A percentile compares a stretch with the other conserved stretches of the same genome.
Evolutionary conservation across 176 grass and related monocot species (phyloP).

Genomic region (Miscanthus lutarioriparius): DNA sequence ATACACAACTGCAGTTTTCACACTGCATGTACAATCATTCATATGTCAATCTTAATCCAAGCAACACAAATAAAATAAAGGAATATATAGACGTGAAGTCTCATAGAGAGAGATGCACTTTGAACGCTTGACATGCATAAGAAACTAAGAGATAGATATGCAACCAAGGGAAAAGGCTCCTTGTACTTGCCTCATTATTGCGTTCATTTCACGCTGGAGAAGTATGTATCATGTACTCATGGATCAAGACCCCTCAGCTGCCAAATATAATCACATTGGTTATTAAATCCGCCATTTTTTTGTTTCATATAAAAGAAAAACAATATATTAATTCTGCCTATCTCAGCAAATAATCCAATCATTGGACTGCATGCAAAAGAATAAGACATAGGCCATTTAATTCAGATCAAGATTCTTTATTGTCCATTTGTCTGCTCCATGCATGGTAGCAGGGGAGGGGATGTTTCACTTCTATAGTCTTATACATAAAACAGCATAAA

Average conservation of each 20-base stretch:
- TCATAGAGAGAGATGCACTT: slow-evolving; percentile 14
- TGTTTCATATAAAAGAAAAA: background rate
- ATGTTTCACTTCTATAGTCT: background rate
- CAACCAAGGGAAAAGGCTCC: slow-evolving; percentile 10
- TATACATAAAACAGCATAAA: background rate
- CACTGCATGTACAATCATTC: slow-evolving; percentile 40
- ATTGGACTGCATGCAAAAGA: slow-evolving; percentile 28
- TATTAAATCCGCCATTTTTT: slow-evolving; percentile 21
- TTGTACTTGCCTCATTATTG: slow-evolving; percentile 43
- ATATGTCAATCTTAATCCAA: slow-evolving; percentile 8
- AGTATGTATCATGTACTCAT: slow-evolving; percentile 36
- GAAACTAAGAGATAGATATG: slow-evolving; percentile 29
- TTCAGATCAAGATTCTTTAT: slow-evolving; percentile 14
- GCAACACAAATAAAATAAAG: background rate
- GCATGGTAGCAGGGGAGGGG: background rate
- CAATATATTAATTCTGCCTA: background rate
- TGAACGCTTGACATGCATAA: background rate
- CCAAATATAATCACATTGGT: background rate
- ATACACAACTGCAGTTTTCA: slow-evolving; percentile 36
- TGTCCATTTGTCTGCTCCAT: background rate
- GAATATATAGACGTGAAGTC: background rate
- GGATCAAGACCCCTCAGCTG: slow-evolving; percentile 14
- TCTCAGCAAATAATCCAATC: slow-evolving; percentile 21
- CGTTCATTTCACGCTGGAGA: slow-evolving; percentile 22
- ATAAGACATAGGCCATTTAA: slow-evolving; percentile 3